Evolutionary conservation across 805 yeast species (phyloP), one percentile per base, ranked within the genome.

Genomic region (Gaillardinia entomophila): DNA sequence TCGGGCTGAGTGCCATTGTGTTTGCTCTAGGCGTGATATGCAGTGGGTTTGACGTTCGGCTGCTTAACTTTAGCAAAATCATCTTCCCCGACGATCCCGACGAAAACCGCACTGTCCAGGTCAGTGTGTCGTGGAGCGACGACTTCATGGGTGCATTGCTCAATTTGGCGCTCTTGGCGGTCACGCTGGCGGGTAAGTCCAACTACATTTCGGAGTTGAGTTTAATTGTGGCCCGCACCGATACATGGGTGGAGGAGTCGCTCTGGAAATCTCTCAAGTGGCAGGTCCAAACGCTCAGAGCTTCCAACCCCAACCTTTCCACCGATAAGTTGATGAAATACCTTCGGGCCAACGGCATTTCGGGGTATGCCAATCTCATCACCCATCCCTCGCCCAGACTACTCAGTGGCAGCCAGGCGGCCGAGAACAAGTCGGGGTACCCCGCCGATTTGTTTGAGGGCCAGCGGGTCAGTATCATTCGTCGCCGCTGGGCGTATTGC

Each of bases 91-190:
- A 43, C 24, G 58, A 50, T 22, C 10, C 36, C 15, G n/a, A n/a
- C n/a, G 36, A 34, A 23, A 39, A 43, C 25, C 34, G 45, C 23
- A 24, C 45, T 16, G 28, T 33, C 39, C 41, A 64, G 48, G 53
- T 62, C 41, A 58, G 68, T 54, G 33, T 73, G 48, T 35, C 55
- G 47, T 42, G 71, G 35, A 49, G 65, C 20, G 87, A 81, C 46
- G 89, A 82, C 55, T 83, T 82, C 49, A 76, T 78, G 48, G 69
- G 82, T 1, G 74, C 79, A 0, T 55, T 78, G 33, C 62, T 74
- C 42, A 75, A 76, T 46, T 53, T 77, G 30, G 87, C 86, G 0
- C 62, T 75, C 35, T 62, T 82, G 28, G 75, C 83, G 12, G 68
- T 82, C 25, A 74, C 79, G n/a, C 77, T 81, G 32, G 79, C 84